Base-by-base conservation (phyloP, 2,329 filamentous ascomycete genomes). In the Pestalotiopsis fici region DNA sequence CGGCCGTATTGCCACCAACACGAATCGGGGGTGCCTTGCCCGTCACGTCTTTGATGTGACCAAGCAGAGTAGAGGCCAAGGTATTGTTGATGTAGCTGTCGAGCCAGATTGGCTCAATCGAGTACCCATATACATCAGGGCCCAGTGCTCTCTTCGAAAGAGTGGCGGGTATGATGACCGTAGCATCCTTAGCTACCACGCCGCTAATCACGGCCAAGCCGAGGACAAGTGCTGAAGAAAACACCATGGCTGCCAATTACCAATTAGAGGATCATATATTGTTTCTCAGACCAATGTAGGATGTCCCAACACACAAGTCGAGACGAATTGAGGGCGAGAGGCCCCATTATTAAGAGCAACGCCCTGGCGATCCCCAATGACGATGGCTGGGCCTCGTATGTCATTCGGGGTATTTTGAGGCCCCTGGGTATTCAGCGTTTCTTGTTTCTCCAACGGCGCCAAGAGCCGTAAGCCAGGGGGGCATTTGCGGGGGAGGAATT, bases 101-200 rank as follows among this genome's bases (percentile, higher is more conserved):
- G 15, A 79, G 67, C 77, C 77, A 78, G 31, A 78, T 72, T 7
- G 77, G 77, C 69, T 79, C 76, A 66, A 79, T 72, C 9, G 76
- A 78, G 68, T 79, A 78, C 21, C 76, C 77, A 67, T 74, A 76
- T 7, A 76, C 75, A 65, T 78, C 76, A 4, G 71, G 72, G 18
- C 72, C 69, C 3, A 78, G 71, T 1, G 66, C 59, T 18, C 76
- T 71, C 12, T 74, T 74, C n/a, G 69, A 57, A 4, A 78, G 71
- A 67, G 70, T 69, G 3, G 57, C 66, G 3, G 73, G 75, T 11
- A 78, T 64, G 9, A 72, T 66, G 56, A 79, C 67, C 3, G 63
- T 67, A 25, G 65, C 27, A 6, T 66, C 64, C 25, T 68, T 59
- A 5, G 64, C 65, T 28, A 15, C n/a, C 2, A 43, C 61, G n/a